Evolutionary conservation across 768 basidiomycete genomes (phyloP), one percentile per base, ranked within the genome.

Genomic region (Xerocomellus amylosporus): DNA sequence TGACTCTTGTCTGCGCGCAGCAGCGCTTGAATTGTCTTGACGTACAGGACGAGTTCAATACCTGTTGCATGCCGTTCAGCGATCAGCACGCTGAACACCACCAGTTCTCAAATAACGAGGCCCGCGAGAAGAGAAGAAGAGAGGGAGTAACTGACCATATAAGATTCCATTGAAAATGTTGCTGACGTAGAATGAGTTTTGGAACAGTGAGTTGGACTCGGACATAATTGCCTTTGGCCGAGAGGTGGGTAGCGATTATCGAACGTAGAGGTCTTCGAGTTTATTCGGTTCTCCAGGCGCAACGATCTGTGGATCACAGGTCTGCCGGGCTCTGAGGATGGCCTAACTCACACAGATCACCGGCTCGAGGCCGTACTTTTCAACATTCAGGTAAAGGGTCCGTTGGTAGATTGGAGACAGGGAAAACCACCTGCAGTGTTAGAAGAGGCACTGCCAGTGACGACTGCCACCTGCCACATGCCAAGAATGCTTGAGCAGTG

Each of bases 161-260:
- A 55, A 45, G 40, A 55, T 59, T 28, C n/a, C 30, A 31, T 59
- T 50, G 38, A 59, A 59, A 20, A 17, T 17, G 15, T 59, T 49
- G 10, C 58, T 47, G 15, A 59, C 31, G 36, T 59, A 59, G 24
- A 49, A 49, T n/a, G 58, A 54, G n/a, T 59, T 59, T 40, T 56
- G 55, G 34, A 58, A 49, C 2, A 49, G 26, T 34, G 52, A 26
- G 47, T 46, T 34, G 5, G 13, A 14, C 14, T 30, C 44, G 19
- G 44, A 34, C 33, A 46, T 46, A 5, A 6, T 39, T 19, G n/a
- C 4, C 17, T 19, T 39, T 19, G 17, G 9, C 5, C 9, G 0
- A 5, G 36, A 13, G 7, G 15, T 37, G n/a, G n/a, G 19, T 39
- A 13, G 9, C 38, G 5, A 39, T 39, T 24, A 24, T 24, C 38